Conservation (phyloP, 768 basidiomycete species). For the Phylloporus rhodoxanthus region DNA sequence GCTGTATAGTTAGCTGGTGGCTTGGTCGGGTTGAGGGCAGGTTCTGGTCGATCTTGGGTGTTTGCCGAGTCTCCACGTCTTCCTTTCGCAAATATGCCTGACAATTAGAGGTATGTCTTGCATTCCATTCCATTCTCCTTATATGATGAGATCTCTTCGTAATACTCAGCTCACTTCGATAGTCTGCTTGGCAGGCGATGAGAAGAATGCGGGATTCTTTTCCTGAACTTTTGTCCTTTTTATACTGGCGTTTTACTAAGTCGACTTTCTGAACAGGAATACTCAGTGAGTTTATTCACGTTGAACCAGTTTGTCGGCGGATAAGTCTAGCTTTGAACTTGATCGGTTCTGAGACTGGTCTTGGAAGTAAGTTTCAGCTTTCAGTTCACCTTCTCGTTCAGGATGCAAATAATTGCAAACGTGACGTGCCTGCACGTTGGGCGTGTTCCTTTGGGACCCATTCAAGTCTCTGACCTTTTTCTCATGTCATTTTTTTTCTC, state of each 20-base stretch:
- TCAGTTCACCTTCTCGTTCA: slow-evolving; percentile 11
- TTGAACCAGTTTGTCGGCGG: background rate
- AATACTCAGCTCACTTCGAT: slow-evolving; percentile 67
- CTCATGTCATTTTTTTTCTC: background rate
- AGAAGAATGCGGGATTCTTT: slow-evolving; percentile 44
- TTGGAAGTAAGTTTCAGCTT: slow-evolving; percentile 11
- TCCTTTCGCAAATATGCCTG: too few relatives aligned
- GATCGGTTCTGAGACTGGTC: background rate
- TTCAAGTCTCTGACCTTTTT: slow-evolving; percentile 69
- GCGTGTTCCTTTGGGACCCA: slow-evolving; percentile 67
- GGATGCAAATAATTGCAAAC: slow-evolving; percentile 45
- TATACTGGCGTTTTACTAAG: slow-evolving; percentile 2
- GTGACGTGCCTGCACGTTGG: slow-evolving; percentile 61
- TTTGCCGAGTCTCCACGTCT: background rate
- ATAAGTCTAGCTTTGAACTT: too few relatives aligned
- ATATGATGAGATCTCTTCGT: slow-evolving; percentile 31
- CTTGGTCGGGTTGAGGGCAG: slow-evolving; percentile 23
- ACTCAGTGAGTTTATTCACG: background rate
- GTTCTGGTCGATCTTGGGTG: slow-evolving; percentile 8
- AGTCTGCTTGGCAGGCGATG: slow-evolving; percentile 41
- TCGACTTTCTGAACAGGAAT: background rate
- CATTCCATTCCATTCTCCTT: background rate
- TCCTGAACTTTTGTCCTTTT: slow-evolving; percentile 30
- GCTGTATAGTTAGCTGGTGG: slow-evolving; percentile 30
- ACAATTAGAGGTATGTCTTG: background rate